A percentile compares a stretch with the other conserved stretches of the same genome.
phyloP scores from a whole-genome alignment of 495 filamentous ascomycete species.

The Xylaria flabelliformis region DNA sequence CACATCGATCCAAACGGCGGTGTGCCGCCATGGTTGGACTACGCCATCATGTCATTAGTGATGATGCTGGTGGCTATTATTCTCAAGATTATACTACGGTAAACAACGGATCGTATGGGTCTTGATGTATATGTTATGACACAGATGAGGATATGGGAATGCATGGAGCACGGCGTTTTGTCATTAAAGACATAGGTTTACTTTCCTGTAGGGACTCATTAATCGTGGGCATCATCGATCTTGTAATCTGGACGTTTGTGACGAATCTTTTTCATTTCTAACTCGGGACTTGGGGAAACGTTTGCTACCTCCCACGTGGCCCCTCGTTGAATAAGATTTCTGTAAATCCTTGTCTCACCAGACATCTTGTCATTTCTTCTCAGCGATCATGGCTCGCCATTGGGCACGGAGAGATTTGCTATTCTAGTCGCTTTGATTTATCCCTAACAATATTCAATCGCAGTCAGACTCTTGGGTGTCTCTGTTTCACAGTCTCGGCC shows the following conservation, averaged over 20 bases:
- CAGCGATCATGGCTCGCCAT: neutral
- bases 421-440: neutral
- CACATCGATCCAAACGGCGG: constrained; percentile 42
- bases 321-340: neutral
- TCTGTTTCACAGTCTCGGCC: neutral
- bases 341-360: neutral
- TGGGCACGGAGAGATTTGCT: neutral
- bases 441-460: neutral
- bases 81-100: constrained; percentile 48
- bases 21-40: constrained; percentile 66
- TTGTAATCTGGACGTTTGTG: neutral
- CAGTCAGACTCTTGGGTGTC: neutral
- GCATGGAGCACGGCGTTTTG: constrained; percentile 23
- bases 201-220: neutral
- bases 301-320: neutral
- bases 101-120: neutral
- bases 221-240: neutral
- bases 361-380: neutral
- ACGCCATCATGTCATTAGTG: constrained; percentile 60
- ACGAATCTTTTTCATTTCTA: neutral
- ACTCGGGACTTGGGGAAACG: neutral
- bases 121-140: neutral
- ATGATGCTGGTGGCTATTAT: constrained; percentile 59
- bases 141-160: constrained; percentile 5
- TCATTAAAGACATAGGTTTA: neutral